Conservation (phyloP, 306 rosid species). For the Quercus engelmannii region DNA sequence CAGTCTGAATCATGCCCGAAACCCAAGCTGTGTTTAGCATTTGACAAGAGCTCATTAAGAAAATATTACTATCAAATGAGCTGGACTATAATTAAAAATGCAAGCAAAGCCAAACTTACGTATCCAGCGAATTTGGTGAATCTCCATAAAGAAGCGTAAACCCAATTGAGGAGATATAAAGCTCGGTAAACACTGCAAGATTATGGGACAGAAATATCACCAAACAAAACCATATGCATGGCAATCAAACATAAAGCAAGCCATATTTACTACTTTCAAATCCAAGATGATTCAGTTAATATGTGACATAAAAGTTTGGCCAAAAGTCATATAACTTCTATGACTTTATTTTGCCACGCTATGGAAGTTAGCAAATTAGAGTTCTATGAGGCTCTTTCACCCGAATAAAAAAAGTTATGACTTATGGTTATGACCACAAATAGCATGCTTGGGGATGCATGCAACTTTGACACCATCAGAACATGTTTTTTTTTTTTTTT, state of each 20-base stretch:
- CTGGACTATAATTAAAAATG: background rate
- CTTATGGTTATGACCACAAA: background rate
- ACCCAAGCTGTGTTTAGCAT: constrained; percentile 32
- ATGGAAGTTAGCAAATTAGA: background rate
- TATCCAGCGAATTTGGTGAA: constrained; percentile 31
- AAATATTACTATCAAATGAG: background rate
- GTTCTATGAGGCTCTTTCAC: background rate
- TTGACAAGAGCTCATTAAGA: background rate
- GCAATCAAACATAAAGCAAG: background rate
- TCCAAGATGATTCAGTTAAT: background rate
- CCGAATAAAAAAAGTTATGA: background rate
- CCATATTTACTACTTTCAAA: background rate
- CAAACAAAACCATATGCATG: background rate
- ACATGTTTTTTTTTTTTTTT: background rate
- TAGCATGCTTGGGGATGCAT: background rate
- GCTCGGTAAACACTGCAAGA: constrained; percentile 27
- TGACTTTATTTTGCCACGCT: background rate
- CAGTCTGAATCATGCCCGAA: constrained; percentile 43
- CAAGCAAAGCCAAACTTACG: background rate
- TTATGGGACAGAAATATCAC: background rate
- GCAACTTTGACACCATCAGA: background rate
- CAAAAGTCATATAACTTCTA: background rate
- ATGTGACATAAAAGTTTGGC: background rate
- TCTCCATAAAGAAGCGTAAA: constrained; percentile 33
- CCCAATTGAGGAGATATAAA: constrained; percentile 29